A percentile compares a stretch with the other conserved stretches of the same genome.
Conservation (phyloP, 2,329 filamentous ascomycete species). For the Paecilomyces sp. region DNA sequence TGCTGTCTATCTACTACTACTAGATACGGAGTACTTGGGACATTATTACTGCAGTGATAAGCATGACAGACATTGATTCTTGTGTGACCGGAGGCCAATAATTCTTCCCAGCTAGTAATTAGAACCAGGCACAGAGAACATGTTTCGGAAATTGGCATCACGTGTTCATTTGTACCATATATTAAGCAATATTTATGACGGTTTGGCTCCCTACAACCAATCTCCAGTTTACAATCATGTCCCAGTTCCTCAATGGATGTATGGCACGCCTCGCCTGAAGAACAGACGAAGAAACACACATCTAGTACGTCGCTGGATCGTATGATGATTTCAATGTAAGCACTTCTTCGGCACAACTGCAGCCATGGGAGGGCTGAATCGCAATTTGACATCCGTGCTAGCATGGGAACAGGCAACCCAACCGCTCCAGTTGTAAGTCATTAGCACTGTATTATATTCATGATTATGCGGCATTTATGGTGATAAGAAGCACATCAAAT, state of each 20-base stretch:
- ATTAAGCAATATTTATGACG: too few relatives aligned
- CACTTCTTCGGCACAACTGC: constrained; percentile 98
- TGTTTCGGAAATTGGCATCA: too few relatives aligned
- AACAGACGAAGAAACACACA: constrained; percentile 25
- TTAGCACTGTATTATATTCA: neutral
- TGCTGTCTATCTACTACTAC: too few relatives aligned
- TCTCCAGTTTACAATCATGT: constrained; percentile 17
- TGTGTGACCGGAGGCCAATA: too few relatives aligned
- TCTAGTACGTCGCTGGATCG: constrained; percentile 38
- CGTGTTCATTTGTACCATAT: too few relatives aligned
- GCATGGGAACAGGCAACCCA: neutral
- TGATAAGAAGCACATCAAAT: neutral
- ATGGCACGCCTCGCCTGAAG: constrained; percentile 26
- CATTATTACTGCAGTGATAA: too few relatives aligned
- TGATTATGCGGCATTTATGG: neutral
- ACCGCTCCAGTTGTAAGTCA: neutral
- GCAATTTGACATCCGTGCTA: constrained; percentile 99
- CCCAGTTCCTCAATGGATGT: constrained; percentile 39
- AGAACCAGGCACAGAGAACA: too few relatives aligned
- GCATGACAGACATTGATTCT: too few relatives aligned
- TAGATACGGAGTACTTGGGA: too few relatives aligned
- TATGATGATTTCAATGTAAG: constrained; percentile 56
- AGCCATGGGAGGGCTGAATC: constrained; percentile 76
- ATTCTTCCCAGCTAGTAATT: too few relatives aligned
- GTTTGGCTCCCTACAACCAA: too few relatives aligned